Percentiles rank a stretch among this genome's conserved stretches.
These are phyloP conservation scores for Microstroma glucosiphilum DNA, from an alignment of 1,284 basidiomycete genomes.

Conservation along the genomic window DNA sequence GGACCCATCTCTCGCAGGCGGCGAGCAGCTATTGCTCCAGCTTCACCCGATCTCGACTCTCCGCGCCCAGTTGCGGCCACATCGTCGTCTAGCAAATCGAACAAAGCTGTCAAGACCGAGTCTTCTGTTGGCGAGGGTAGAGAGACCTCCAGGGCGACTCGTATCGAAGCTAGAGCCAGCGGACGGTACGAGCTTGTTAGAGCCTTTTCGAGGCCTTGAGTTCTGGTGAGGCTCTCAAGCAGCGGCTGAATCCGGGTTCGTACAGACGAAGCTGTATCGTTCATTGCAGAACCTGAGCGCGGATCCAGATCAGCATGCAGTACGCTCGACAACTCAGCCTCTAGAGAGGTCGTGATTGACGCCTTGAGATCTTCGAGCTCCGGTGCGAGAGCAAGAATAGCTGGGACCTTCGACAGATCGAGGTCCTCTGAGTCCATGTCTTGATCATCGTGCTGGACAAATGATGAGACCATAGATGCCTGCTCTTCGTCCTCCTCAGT, in stretches of 20 bases:
- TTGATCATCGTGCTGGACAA: neutral
- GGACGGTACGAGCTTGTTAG: constrained; percentile 2
- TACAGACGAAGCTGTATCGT: neutral
- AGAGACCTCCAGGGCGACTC: neutral
- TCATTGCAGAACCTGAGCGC: constrained; percentile 5
- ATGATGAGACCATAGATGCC: neutral
- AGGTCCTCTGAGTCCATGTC: neutral
- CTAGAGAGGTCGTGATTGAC: constrained; percentile 26
- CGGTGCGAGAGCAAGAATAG: constrained; percentile 20
- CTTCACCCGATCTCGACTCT: constrained; percentile 8
- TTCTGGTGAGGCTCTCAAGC: neutral
- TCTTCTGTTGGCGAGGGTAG: neutral
- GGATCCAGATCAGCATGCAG: constrained; percentile 64
- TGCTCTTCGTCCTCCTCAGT: neutral
- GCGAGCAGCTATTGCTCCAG: constrained; percentile 37
- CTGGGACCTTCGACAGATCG: constrained; percentile 19
- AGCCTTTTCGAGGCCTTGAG: neutral
- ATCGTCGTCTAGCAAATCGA: constrained; percentile 15
- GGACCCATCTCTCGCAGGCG: constrained; percentile 62
- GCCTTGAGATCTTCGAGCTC: constrained; percentile 36
- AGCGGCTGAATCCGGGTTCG: neutral
- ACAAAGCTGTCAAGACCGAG: neutral
- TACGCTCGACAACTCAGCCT: constrained; percentile 63
- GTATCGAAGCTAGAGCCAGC: neutral
- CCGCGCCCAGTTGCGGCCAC: constrained; percentile 11